phyloP scores from a whole-genome alignment of 148 eudicot species.

The Oxyria digyna region DNA sequence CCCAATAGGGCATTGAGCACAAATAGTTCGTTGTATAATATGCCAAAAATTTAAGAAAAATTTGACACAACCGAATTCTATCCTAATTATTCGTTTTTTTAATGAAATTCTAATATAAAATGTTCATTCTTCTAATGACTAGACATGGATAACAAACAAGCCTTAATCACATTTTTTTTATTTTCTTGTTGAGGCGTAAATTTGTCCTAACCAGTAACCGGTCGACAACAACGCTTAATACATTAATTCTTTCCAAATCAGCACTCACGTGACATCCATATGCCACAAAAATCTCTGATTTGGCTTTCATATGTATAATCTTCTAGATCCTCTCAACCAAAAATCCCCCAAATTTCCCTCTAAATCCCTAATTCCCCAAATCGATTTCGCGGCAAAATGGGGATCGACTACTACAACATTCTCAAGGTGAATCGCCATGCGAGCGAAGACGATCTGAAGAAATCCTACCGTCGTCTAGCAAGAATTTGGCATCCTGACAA shows the following conservation, averaged over 20 bases:
- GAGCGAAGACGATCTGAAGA: constrained; percentile 60
- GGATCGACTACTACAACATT: constrained; percentile 73
- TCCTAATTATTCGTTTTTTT: too few relatives aligned
- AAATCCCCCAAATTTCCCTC: background rate
- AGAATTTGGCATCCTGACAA: constrained; percentile 84
- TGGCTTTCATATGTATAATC: background rate
- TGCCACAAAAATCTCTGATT: background rate
- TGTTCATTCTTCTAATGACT: too few relatives aligned
- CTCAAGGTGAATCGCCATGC: constrained; percentile 83
- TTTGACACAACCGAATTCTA: too few relatives aligned
- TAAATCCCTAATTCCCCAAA: background rate
- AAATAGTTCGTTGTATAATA: too few relatives aligned
- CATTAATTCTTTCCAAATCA: background rate
- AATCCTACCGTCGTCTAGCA: constrained; percentile 65
- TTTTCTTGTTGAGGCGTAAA: too few relatives aligned
- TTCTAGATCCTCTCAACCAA: background rate
- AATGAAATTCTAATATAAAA: too few relatives aligned
- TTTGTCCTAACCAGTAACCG: too few relatives aligned
- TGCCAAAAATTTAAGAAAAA: too few relatives aligned
- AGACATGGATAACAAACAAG: too few relatives aligned
- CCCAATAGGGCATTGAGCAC: too few relatives aligned
- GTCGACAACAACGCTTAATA: too few relatives aligned
- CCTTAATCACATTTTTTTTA: too few relatives aligned
- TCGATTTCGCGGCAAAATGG: constrained; percentile 27
- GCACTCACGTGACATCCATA: background rate